Conservation (phyloP, 2,329 filamentous ascomycete species). For the Fulvia fulva region DNA sequence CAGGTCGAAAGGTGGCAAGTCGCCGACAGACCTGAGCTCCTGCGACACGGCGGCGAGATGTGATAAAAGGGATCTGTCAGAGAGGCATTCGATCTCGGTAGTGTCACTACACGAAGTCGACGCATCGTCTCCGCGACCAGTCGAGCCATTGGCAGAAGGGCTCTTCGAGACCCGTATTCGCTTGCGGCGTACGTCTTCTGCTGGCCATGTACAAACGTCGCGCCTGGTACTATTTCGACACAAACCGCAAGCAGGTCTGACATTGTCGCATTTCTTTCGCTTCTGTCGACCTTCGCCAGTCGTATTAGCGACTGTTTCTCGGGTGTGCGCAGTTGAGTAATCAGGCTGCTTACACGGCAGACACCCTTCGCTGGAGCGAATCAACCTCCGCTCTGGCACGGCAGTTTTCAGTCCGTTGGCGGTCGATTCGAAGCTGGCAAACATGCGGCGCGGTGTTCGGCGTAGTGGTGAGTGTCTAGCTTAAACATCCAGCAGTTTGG, state of each 20-base stretch:
- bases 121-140: no score
- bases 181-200: background rate
- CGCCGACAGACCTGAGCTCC: no score
- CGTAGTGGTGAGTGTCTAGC: no score
- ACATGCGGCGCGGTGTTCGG: no score
- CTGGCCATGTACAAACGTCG: constrained; percentile 14
- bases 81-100: no score
- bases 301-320: background rate
- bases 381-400: background rate
- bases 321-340: background rate
- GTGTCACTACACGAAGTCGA: no score
- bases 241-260: constrained; percentile 13
- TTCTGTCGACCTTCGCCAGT: constrained; percentile 19
- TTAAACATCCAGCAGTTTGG: no score
- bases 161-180: background rate
- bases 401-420: background rate
- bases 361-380: background rate
- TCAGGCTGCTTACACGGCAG: background rate
- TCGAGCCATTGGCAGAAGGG: no score
- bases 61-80: no score
- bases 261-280: constrained; percentile 22
- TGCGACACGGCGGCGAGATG: no score
- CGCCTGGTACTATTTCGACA: constrained; percentile 20
- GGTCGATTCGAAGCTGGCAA: constrained; percentile 1
- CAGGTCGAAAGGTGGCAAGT: no score